Base-by-base conservation (phyloP, 441 rosid species). In the Euphorbia celastroides region DNA sequence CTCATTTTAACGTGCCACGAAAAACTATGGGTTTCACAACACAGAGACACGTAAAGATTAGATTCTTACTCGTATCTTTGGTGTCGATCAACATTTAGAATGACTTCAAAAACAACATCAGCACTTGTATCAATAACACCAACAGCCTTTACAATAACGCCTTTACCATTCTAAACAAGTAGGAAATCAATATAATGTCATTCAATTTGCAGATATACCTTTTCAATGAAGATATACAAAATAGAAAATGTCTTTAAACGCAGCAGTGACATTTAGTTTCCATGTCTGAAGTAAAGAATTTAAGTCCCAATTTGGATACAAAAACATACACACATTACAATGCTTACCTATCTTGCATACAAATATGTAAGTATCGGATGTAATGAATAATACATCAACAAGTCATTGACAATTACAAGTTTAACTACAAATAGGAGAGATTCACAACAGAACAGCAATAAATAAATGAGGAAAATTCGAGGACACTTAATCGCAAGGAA, bases 141-240 rank as follows among this genome's bases (percentile, higher is more conserved):
- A 75, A 92, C 95, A 67, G 99, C 88, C 80, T 90, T 92, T 73
- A 95, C 96, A 68, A 95, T 93, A 74, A 71, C 82, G 73, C 95
- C 95, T 83, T 86, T 88, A 64, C 84, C 84, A 79, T 73, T 81
- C 99, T 95, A 75, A 69, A 79, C 65, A 69, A 65, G 56, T 50
- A 78, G 63, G 79, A 74, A 72, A 58, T 32, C n/a, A n/a, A n/a
- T n/a, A n/a, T n/a, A n/a, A n/a, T n/a, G n/a, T n/a, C n/a, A n/a
- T n/a, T n/a, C 63, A 77, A 17, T 56, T 55, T 14, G 34, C 7
- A 57, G 28, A 56, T 63, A 32, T 57, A 26, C 70, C 41, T 46
- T 70, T 70, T 69, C 27, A 48, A 48, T 50, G 31, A 42, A 51
- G 57, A 44, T 50, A 20, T 36, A 71, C 23, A 57, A 20, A 36